These are phyloP conservation scores for Elaeis oleifera DNA, from an alignment of 202 grass and related monocot species.

Conservation along the genomic window DNA sequence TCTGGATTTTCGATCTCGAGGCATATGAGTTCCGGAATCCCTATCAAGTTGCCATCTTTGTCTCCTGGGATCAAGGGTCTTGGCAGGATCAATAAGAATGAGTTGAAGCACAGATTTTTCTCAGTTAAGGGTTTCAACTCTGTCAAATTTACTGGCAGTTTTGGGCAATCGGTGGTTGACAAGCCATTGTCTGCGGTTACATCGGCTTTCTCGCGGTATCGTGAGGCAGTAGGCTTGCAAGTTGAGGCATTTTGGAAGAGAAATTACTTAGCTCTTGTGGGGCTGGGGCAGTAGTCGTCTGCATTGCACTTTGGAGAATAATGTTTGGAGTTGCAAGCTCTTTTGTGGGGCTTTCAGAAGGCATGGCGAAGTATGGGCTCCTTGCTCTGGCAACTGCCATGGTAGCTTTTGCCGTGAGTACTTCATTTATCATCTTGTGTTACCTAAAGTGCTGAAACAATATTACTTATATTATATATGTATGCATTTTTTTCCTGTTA, in stretches of 20 bases:
- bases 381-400: conserved; percentile 80
- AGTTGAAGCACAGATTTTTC: background rate
- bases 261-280: conserved; percentile 69
- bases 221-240: conserved; percentile 62
- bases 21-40: conserved; percentile 7
- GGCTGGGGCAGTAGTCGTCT: conserved; percentile 43
- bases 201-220: conserved; percentile 44
- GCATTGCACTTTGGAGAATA: conserved; percentile 75
- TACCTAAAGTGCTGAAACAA: too few relatives aligned
- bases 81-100: conserved; percentile 4
- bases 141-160: conserved; percentile 25
- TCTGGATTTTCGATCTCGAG: conserved; percentile 14
- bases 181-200: conserved; percentile 43
- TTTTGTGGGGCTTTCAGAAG: conserved; percentile 82
- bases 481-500: too few relatives aligned
- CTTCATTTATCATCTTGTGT: background rate
- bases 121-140: conserved; percentile 18
- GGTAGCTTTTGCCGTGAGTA: conserved; percentile 73
- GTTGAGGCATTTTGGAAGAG: conserved; percentile 84
- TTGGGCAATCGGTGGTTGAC: conserved; percentile 40
- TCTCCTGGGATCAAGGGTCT: conserved; percentile 36
- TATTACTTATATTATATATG: too few relatives aligned
- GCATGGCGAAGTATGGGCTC: conserved; percentile 93
- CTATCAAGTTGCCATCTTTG: conserved; percentile 15
- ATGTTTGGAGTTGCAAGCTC: conserved; percentile 91